Percentiles rank a stretch among this genome's conserved stretches.
phyloP scores from a whole-genome alignment of 768 basidiomycete species.

The Daedalea quercina region DNA sequence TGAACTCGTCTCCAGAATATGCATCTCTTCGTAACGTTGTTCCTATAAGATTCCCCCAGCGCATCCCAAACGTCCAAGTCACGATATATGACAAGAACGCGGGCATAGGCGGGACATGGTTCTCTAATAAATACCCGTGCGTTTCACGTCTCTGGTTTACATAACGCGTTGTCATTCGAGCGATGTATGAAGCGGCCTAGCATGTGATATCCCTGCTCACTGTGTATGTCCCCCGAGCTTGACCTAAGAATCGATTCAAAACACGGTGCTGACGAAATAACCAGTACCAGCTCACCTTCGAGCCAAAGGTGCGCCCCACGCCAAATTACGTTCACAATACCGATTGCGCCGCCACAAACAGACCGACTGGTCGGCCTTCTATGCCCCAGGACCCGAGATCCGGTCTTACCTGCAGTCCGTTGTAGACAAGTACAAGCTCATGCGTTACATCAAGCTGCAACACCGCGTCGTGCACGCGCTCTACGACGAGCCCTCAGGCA shows the following conservation, averaged over 20 bases:
- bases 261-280: neutral
- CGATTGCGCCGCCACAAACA: slow-evolving; percentile 22
- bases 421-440: slow-evolving; percentile 50
- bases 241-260: too few relatives aligned
- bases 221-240: slow-evolving; percentile 26
- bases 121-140: slow-evolving; percentile 48
- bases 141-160: slow-evolving; percentile 6
- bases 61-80: slow-evolving; percentile 43
- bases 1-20: neutral
- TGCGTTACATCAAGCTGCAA: slow-evolving; percentile 45
- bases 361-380: slow-evolving; percentile 57
- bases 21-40: neutral
- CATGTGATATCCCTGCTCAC: slow-evolving; percentile 59
- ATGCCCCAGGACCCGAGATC: slow-evolving; percentile 55
- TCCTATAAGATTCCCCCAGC: neutral
- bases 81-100: slow-evolving; percentile 53
- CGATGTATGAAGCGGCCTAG: slow-evolving; percentile 33
- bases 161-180: neutral
- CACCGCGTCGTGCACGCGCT: slow-evolving; percentile 46
- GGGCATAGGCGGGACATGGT: slow-evolving; percentile 63
- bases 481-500: slow-evolving; percentile 44
- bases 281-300: slow-evolving; percentile 56
- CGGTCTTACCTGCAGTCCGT: slow-evolving; percentile 44
- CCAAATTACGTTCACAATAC: neutral
- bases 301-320: slow-evolving; percentile 33